Conservation (phyloP, 2,329 filamentous ascomycete species). For the Endothia cerciana region DNA sequence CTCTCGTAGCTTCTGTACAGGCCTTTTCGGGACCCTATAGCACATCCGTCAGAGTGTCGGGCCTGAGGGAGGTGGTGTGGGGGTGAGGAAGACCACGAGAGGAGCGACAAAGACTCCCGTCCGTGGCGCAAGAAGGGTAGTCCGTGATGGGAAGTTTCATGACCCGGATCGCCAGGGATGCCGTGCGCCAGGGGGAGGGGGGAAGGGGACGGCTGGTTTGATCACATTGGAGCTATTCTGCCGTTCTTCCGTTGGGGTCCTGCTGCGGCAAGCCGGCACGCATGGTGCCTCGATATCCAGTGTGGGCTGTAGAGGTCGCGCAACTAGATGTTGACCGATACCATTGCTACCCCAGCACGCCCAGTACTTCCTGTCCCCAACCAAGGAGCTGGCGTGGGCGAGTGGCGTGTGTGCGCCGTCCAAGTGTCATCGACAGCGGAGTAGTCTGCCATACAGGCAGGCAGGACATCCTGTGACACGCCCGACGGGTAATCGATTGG, state of each 20-base stretch:
- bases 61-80: not conserved
- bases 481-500: not conserved
- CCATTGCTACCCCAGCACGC: constrained; percentile 15
- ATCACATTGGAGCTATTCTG: not conserved
- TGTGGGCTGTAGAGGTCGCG: constrained; percentile 1
- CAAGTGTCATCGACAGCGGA: not conserved
- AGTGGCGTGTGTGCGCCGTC: not conserved
- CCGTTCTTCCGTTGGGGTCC: constrained; percentile 5
- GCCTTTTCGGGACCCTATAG: not conserved
- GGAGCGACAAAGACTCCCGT: not conserved
- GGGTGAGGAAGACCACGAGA: not conserved
- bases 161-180: constrained; percentile 14
- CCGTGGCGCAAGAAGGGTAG: constrained; percentile 1
- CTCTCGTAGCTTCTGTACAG: not conserved
- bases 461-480: not conserved
- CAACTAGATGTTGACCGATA: not conserved
- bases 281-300: not conserved
- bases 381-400: not conserved
- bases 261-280: constrained; percentile 15
- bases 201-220: too few species aligned
- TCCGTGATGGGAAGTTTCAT: constrained; percentile 21
- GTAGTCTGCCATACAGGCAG: not conserved
- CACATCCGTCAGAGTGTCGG: not conserved
- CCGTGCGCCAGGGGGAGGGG: constrained; percentile 9
- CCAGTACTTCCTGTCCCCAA: constrained; percentile 6